Conservation (phyloP, 495 filamentous ascomycete genomes). For the Tuber magnatum region DNA sequence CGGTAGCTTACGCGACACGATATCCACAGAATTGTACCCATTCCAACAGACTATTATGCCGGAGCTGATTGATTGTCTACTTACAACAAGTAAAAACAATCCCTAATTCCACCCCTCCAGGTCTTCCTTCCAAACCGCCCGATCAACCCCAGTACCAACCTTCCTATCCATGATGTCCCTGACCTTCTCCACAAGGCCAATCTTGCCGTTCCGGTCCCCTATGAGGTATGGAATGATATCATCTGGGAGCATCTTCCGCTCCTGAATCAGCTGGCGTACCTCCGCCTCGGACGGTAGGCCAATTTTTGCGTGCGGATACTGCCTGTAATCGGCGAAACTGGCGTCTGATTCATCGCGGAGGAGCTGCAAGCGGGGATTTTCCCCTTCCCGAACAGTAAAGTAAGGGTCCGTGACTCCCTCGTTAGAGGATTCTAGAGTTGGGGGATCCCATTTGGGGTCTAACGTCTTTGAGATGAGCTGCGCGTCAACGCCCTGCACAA, state of each 20-base stretch:
- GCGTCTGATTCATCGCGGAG: constrained; percentile 42
- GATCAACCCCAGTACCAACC: constrained; percentile 41
- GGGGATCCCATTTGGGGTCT: constrained; percentile 57
- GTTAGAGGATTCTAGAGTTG: constrained; percentile 53
- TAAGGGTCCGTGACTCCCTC: constrained; percentile 57
- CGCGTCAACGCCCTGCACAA: constrained; percentile 74
- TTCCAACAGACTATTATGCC: not conserved
- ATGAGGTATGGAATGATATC: constrained; percentile 50
- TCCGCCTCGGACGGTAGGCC: constrained; percentile 71
- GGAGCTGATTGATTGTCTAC: not conserved
- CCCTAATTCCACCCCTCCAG: not conserved
- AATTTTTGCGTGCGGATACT: constrained; percentile 60
- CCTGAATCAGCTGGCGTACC: constrained; percentile 52
- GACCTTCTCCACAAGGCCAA: constrained; percentile 54
- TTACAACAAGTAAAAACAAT: not conserved
- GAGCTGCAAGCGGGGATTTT: constrained; percentile 48
- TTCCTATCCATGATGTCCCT: constrained; percentile 52
- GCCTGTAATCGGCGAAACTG: constrained; percentile 48
- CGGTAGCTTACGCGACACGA: not conserved
- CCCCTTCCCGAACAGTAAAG: constrained; percentile 45
- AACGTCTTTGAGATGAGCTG: constrained; percentile 62
- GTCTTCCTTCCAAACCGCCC: constrained; percentile 34
- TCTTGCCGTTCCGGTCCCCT: constrained; percentile 45
- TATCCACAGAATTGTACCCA: not conserved
- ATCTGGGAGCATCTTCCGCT: constrained; percentile 41